Percentiles rank a stretch among this genome's conserved stretches.
These are phyloP conservation scores for Trichophyton verrucosum DNA, from an alignment of 2,329 filamentous ascomycete species.

Conservation along the genomic window DNA sequence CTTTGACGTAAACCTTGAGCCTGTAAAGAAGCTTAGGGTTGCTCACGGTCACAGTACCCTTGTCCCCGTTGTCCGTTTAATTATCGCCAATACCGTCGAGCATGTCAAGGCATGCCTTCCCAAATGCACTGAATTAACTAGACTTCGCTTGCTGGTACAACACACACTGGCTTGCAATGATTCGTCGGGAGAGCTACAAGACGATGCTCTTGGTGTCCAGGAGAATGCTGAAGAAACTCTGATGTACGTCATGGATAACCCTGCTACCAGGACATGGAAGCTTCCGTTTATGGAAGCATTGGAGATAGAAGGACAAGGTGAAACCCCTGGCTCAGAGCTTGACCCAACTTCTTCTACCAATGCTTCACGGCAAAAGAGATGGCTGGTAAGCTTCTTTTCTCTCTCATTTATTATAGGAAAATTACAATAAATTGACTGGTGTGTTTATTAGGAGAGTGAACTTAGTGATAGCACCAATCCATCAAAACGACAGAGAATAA, in stretches of 20 bases:
- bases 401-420: neutral
- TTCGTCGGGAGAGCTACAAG: constrained; percentile 31
- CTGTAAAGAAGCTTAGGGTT: constrained; percentile 6
- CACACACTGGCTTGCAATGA: constrained; percentile 23
- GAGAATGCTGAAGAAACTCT: constrained; percentile 31
- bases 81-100: constrained; percentile 36
- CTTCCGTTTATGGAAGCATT: constrained; percentile 28
- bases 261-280: constrained; percentile 27
- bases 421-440: constrained; percentile 11
- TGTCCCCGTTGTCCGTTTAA: constrained; percentile 33
- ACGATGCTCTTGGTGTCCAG: constrained; percentile 29
- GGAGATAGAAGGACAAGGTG: constrained; percentile 21
- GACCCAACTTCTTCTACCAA: constrained; percentile 14
- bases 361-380: constrained; percentile 19
- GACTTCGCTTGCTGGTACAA: constrained; percentile 24
- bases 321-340: constrained; percentile 14
- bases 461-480: constrained; percentile 17
- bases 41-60: constrained; percentile 20
- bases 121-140: constrained; percentile 22
- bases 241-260: constrained; percentile 23
- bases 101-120: constrained; percentile 35
- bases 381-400: constrained; percentile 14
- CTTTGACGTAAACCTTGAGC: constrained; percentile 29
- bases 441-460: constrained; percentile 20
- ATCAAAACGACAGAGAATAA: constrained; percentile 30